Base-by-base conservation (phyloP, 2,329 filamentous ascomycete species). In the Colletotrichum lini region DNA sequence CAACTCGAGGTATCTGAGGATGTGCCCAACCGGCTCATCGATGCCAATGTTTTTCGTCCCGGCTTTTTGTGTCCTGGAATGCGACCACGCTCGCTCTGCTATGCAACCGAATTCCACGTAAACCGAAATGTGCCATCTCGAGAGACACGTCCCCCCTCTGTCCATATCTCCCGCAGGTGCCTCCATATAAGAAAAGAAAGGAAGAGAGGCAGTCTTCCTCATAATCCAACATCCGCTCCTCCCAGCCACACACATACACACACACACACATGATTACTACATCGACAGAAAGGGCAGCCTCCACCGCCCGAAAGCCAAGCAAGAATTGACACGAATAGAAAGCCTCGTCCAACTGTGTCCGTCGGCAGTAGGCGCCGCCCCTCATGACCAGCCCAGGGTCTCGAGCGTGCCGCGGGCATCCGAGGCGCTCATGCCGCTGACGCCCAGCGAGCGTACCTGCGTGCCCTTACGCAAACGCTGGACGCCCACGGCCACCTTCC, bases 401-500 rank as follows among this genome's bases (percentile, higher is more conserved):
- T 91, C 89, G 70, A 92, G 80, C 40, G 87, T 86, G 21, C 79
- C 83, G 74, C 85, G 85, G 13, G 88, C 86, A 75, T 92, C 91
- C 18, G 82, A 76, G 13, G 82, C 80, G 58, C 85, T 82, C 83
- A 92, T 87, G 54, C 86, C 84, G 67, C 87, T 85, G 42, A 92
- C 86, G 6, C 88, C 89, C 56, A 92, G 82, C 68, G 88, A 86
- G 64, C 89, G 84, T 42, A 87, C 88, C 78, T 91, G 89, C 3
- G 87, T 87, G 6, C 91, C 90, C 65, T 86, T 86, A 63, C 90
- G 83, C 75, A 93, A 80, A 54, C 88, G 85, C 78, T 91, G 88
- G 75, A 93, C 78, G 2, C 89, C 90, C 45, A 88, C 82, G 1
- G 89, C 85, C 30, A 93, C 83, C 85, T 93, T 93, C 91, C 91